Evolutionary conservation across 805 yeast species (phyloP).

Genomic region (Blastobotrys parvus): DNA sequence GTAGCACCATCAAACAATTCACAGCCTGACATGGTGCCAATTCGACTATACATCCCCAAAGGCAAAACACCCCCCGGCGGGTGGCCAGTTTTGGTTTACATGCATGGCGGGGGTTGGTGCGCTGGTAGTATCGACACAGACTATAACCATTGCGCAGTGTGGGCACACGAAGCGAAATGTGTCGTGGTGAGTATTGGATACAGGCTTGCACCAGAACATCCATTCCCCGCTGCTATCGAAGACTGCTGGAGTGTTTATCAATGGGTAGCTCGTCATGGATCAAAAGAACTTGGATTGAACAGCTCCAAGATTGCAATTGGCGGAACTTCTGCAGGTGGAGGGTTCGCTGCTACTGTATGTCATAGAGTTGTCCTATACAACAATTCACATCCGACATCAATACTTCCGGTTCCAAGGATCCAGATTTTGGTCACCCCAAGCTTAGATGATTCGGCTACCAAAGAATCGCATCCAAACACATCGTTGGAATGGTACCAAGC

Average conservation of each 20-base stretch:
- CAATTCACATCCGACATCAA: conserved; percentile 3
- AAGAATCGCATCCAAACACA: conserved; percentile 28
- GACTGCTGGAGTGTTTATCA: conserved; percentile 33
- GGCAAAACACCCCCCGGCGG: conserved; percentile 31
- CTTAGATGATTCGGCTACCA: conserved; percentile 8
- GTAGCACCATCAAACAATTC: too few relatives aligned
- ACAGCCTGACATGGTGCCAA: too few relatives aligned
- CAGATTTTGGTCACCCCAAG: conserved; percentile 35
- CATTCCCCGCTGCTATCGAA: conserved; percentile 41
- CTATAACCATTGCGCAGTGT: conserved; percentile 35
- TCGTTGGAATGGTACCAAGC: conserved; percentile 24
- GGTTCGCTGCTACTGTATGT: conserved; percentile 23
- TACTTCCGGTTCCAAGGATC: conserved; percentile 29
- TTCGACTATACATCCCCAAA: conserved; percentile 33
- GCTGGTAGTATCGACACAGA: conserved; percentile 35
- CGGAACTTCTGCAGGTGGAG: conserved; percentile 41
- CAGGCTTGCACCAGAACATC: conserved; percentile 42
- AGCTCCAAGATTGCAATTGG: conserved; percentile 31
- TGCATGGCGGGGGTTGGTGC: conserved; percentile 42
- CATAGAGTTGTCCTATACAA: conserved; percentile 15
- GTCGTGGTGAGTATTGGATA: conserved; percentile 41
- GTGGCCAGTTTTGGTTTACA: conserved; percentile 33
- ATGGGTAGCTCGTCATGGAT: conserved; percentile 5
- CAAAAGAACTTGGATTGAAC: conserved; percentile 7
- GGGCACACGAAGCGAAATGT: conserved; percentile 29